These are phyloP conservation scores for Podospora appendiculata DNA, from an alignment of 495 filamentous ascomycete species.

Conservation along the genomic window DNA sequence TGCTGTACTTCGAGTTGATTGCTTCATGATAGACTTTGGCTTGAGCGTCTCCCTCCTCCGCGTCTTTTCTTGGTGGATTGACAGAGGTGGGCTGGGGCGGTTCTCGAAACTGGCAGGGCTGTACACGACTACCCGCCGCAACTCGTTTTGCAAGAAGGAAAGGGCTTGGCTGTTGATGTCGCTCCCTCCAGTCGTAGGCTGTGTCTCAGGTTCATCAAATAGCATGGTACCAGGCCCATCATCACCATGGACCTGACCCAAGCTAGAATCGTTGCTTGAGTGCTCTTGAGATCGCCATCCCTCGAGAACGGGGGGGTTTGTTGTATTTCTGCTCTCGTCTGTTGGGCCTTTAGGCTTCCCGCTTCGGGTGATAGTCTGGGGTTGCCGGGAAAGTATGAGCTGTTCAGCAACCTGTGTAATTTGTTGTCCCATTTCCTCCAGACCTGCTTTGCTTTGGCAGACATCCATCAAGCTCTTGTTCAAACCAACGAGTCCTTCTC, in stretches of 20 bases:
- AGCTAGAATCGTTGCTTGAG: too few relatives aligned
- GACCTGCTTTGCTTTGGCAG: neutral
- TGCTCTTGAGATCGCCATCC: too few relatives aligned
- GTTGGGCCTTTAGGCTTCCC: too few relatives aligned
- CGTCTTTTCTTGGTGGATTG: slow-evolving; percentile 31
- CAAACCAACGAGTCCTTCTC: neutral
- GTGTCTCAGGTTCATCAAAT: too few relatives aligned
- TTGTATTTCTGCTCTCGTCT: too few relatives aligned
- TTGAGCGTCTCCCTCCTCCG: slow-evolving; percentile 21
- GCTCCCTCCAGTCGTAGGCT: too few relatives aligned
- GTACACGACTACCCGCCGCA: slow-evolving; percentile 29
- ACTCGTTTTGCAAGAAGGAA: slow-evolving; percentile 2
- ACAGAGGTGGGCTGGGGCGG: slow-evolving; percentile 12
- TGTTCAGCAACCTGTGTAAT: neutral
- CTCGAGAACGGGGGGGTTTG: too few relatives aligned
- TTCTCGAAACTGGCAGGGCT: slow-evolving; percentile 21
- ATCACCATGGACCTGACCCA: too few relatives aligned
- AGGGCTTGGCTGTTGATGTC: neutral
- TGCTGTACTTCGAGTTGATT: slow-evolving; percentile 6
- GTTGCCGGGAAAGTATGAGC: too few relatives aligned
- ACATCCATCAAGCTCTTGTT: neutral
- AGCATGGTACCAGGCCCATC: too few relatives aligned
- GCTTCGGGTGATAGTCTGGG: too few relatives aligned
- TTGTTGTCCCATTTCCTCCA: neutral
- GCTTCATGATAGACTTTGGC: slow-evolving; percentile 34